Base-by-base conservation (phyloP, 129 eudicot genomes). In the Tanacetum coccineum region DNA sequence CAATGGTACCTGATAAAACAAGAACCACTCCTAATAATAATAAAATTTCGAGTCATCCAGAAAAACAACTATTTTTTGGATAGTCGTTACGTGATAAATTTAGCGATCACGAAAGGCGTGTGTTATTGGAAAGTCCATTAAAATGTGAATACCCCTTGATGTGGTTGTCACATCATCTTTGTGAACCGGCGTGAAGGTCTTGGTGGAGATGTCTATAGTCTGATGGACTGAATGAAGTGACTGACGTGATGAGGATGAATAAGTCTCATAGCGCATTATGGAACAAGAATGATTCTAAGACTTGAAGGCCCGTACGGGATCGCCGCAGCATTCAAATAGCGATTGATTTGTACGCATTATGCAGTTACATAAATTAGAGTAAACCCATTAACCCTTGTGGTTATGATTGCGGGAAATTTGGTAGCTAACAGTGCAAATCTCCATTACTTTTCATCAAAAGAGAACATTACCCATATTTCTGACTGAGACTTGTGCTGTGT, bases 31-130 rank as follows among this genome's bases (percentile, higher is more conserved):
- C 42, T 1, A 8, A 36, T 36, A 65, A 57, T 20, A n/a, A n/a
- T n/a, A 73, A 73, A 54, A 64, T 28, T 71, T 63, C 21, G 13
- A 11, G 46, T 9, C 70, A 63, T 50, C n/a, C 76, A 14, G 64
- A 72, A 72, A 14, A 74, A 49, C 21, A 64, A 67, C 49, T 36
- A 21, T n/a, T n/a, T 48, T 47, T 67, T 36, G 73, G 55, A 0
- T 59, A 9, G n/a, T 49, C 74, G 65, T 67, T 67, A 59, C 79
- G 0, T 74, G 48, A 74, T 67, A 7, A 17, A 25, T 12, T 54
- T 0, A 22, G 15, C 25, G 70, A 36, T n/a, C 6, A 36, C 42
- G 42, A 36, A 36, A 36, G 54, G n/a, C n/a, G 19, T 14, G 54
- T 49, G 54, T 49, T 49, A 36, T 36, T 36, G 42, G 6, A 36